These are phyloP conservation scores for Colletotrichum tofieldiae DNA, from an alignment of 2,329 filamentous ascomycete species.

Conservation along the genomic window DNA sequence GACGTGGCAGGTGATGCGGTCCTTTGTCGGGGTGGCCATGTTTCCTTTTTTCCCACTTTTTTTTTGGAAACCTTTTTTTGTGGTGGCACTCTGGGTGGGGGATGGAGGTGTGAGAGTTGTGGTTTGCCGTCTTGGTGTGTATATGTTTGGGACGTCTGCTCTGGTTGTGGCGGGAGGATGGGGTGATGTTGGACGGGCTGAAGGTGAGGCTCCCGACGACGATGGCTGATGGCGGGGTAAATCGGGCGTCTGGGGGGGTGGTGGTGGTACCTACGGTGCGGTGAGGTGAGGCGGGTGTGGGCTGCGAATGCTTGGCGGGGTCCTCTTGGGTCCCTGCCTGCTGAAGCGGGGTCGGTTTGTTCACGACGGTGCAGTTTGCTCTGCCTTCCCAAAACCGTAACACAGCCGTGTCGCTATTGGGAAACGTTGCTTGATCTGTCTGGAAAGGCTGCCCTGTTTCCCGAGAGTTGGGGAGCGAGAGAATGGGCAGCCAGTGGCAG, in stretches of 20 bases:
- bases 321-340: not conserved
- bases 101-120: no score
- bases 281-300: not conserved
- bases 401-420: not conserved
- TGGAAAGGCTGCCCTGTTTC: not conserved
- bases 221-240: constrained; percentile 6
- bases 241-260: not conserved
- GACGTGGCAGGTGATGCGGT: constrained; percentile 88
- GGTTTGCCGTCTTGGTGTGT: not conserved
- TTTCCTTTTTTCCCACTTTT: not conserved
- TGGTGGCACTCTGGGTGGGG: not conserved
- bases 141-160: not conserved
- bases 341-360: not conserved
- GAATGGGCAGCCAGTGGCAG: not conserved
- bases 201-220: constrained; percentile 1
- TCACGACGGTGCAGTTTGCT: not conserved
- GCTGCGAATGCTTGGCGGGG: not conserved
- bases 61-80: not conserved
- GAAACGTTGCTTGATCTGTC: not conserved
- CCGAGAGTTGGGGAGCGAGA: not conserved
- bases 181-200: not conserved
- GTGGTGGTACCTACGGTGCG: not conserved
- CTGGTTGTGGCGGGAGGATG: not conserved
- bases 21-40: constrained; percentile 55
- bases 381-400: not conserved